Percentiles rank a stretch among this genome's conserved stretches.
phyloP scores from a whole-genome alignment of 768 basidiomycete genomes.

The Mycena crocata region DNA sequence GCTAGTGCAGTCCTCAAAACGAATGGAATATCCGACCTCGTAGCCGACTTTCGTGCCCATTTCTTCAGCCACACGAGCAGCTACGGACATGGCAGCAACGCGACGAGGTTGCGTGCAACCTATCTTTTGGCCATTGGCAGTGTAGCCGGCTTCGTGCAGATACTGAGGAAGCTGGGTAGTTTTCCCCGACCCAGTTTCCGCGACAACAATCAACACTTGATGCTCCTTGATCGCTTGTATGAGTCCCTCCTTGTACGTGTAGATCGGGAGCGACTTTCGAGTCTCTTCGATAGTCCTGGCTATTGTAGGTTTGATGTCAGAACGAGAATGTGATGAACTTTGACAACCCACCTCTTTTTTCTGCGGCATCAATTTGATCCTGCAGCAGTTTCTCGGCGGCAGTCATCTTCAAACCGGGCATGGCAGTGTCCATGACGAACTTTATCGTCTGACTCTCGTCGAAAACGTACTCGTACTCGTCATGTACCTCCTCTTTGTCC shows the following conservation, averaged over 20 bases:
- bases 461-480: conserved; percentile 97
- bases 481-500: conserved; percentile 86
- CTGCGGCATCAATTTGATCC: conserved; percentile 90
- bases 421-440: conserved; percentile 87
- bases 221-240: conserved; percentile 90
- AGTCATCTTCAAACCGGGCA: conserved; percentile 79
- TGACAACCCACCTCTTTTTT: conserved; percentile 78
- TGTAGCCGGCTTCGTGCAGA: conserved; percentile 97
- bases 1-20: conserved; percentile 99
- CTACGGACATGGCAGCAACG: conserved; percentile 99
- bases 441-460: conserved; percentile 97
- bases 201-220: conserved; percentile 96
- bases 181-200: conserved; percentile 98
- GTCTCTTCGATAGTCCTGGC: conserved; percentile 93
- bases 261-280: conserved; percentile 94
- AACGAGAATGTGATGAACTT: not conserved
- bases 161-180: conserved; percentile 99
- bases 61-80: conserved; percentile 98
- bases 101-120: conserved; percentile 98
- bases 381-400: conserved; percentile 88
- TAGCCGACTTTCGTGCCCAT: conserved; percentile 98
- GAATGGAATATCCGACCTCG: conserved; percentile 99
- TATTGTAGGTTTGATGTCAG: conserved; percentile 43
- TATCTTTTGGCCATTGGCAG: conserved; percentile 85
- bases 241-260: conserved; percentile 86